These are phyloP conservation scores for Filobasidium floriforme DNA, from an alignment of 768 basidiomycete genomes.

Conservation along the genomic window DNA sequence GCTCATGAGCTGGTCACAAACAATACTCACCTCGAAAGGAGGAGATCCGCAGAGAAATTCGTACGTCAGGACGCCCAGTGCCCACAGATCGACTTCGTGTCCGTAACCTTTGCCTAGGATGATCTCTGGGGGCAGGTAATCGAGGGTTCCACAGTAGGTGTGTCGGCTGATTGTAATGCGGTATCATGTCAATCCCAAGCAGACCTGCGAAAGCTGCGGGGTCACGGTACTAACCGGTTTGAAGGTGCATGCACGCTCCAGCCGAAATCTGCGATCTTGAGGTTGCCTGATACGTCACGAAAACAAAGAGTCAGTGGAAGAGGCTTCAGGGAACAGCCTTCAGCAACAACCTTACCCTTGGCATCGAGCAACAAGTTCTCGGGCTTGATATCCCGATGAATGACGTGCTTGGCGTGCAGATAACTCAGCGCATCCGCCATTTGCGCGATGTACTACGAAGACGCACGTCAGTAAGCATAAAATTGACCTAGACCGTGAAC, in stretches of 20 bases:
- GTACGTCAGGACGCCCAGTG: conserved; percentile 89
- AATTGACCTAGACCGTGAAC: neutral
- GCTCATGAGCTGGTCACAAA: neutral
- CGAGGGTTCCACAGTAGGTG: conserved; percentile 90
- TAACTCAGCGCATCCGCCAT: conserved; percentile 95
- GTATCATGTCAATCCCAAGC: neutral
- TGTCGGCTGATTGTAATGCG: conserved; percentile 49
- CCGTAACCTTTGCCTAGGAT: conserved; percentile 83
- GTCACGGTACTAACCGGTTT: conserved; percentile 27
- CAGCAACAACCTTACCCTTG: conserved; percentile 6
- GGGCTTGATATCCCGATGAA: conserved; percentile 98
- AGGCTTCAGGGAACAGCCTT: neutral
- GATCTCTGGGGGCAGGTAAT: conserved; percentile 98
- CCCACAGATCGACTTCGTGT: conserved; percentile 92
- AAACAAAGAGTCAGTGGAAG: conserved; percentile 43
- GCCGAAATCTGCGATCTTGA: conserved; percentile 98
- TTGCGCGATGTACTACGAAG: conserved; percentile 75
- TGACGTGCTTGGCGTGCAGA: conserved; percentile 90
- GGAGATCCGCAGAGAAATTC: conserved; percentile 83
- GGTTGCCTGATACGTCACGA: conserved; percentile 61
- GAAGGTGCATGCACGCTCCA: conserved; percentile 58
- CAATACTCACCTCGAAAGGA: conserved; percentile 60
- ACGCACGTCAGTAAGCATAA: neutral
- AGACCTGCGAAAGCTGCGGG: neutral
- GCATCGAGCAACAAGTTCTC: conserved; percentile 86